Evolutionary conservation across 2,329 filamentous ascomycete genomes (phyloP).

Genomic region (Thielaviopsis ethacetica): DNA sequence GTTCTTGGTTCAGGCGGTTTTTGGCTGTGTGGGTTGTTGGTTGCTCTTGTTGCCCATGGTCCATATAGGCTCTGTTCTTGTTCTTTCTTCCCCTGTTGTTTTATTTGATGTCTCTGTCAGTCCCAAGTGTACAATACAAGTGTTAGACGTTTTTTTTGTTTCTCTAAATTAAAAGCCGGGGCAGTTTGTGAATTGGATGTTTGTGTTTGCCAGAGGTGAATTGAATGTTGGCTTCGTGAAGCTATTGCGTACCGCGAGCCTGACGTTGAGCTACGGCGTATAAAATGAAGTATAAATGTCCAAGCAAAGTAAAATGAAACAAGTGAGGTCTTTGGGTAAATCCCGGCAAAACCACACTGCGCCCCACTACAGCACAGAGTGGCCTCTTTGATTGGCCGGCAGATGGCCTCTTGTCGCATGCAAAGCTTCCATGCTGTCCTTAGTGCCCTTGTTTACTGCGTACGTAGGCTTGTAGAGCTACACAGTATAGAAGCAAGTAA

Average conservation of each 20-base stretch:
- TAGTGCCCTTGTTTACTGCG: background rate
- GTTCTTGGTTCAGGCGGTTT: background rate
- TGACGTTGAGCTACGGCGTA: too few relatives aligned
- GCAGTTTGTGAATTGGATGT: too few relatives aligned
- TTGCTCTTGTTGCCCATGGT: background rate
- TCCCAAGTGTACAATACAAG: constrained; percentile 12
- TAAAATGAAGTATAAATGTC: too few relatives aligned
- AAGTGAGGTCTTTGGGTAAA: background rate
- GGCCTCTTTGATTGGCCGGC: constrained; percentile 3
- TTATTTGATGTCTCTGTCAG: constrained; percentile 4
- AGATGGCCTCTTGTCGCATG: too few relatives aligned
- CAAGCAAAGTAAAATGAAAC: too few relatives aligned
- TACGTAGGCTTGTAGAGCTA: background rate
- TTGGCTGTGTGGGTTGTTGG: background rate
- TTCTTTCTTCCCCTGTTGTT: constrained; percentile 7
- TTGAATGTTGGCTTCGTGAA: too few relatives aligned
- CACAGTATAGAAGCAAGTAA: background rate
- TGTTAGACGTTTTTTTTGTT: constrained; percentile 8
- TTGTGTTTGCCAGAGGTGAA: too few relatives aligned
- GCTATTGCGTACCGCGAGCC: too few relatives aligned
- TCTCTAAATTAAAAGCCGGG: background rate
- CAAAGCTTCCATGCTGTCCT: constrained; percentile 7
- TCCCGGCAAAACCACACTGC: background rate
- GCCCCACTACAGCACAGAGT: background rate
- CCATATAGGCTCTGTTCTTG: background rate